Percentiles rank a stretch among this genome's conserved stretches.
These are phyloP conservation scores for Coleophoma eucalyptorum DNA, from an alignment of 2,329 filamentous ascomycete species.

Conservation along the genomic window DNA sequence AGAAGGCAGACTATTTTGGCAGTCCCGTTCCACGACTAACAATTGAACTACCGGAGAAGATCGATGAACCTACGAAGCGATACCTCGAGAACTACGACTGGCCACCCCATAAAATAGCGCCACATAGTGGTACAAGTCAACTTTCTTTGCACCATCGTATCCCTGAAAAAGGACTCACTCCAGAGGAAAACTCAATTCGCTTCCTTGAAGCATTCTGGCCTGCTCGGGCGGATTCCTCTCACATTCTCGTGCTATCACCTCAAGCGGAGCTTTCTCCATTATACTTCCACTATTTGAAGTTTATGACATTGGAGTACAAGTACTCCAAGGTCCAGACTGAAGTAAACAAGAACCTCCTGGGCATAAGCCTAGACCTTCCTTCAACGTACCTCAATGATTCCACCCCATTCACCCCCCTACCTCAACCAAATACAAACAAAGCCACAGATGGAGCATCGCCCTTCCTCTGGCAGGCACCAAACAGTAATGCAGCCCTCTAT, in stretches of 20 bases:
- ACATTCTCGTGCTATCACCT: slow-evolving; percentile 81
- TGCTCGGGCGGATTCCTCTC: slow-evolving; percentile 53
- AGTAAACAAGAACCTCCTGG: slow-evolving; percentile 59
- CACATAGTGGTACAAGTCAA: slow-evolving; percentile 39
- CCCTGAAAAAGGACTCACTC: slow-evolving; percentile 49
- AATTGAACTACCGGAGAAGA: slow-evolving; percentile 71
- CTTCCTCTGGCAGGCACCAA: slow-evolving; percentile 84
- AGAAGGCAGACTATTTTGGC: slow-evolving; percentile 70
- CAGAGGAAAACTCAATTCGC: slow-evolving; percentile 68
- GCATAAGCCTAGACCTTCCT: slow-evolving; percentile 77
- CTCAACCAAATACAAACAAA: slow-evolving; percentile 13
- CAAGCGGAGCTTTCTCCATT: slow-evolving; percentile 75
- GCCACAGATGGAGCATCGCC: slow-evolving; percentile 7
- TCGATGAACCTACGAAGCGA: slow-evolving; percentile 61
- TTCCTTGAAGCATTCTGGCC: slow-evolving; percentile 91
- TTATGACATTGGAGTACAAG: slow-evolving; percentile 70
- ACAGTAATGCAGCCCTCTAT: slow-evolving; percentile 76
- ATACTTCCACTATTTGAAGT: slow-evolving; percentile 86
- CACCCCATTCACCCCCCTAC: slow-evolving; percentile 48
- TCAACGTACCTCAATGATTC: slow-evolving; percentile 58
- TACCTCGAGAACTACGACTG: slow-evolving; percentile 65
- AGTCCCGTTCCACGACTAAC: slow-evolving; percentile 70
- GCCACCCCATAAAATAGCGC: slow-evolving; percentile 46
- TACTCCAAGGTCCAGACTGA: slow-evolving; percentile 55
- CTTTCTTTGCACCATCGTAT: slow-evolving; percentile 76